Evolutionary conservation across 106 monocot genomes (phyloP).

Genomic region (Hemerocallis citrina): DNA sequence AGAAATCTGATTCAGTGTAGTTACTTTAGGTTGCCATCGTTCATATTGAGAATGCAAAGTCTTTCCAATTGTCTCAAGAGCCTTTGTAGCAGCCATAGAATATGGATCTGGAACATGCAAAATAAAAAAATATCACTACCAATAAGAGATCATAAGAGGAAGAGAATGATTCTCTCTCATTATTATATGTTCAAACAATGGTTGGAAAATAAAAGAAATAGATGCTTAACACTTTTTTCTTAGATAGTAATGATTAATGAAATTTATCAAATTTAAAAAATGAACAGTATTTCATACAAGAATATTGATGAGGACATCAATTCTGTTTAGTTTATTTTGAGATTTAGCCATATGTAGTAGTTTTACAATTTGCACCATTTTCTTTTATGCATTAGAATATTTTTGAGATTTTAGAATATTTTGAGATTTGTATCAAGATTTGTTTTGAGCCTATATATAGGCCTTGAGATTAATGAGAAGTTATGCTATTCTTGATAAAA

Average conservation of each 20-base stretch:
- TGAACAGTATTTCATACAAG: too few relatives aligned
- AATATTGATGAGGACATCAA: too few relatives aligned
- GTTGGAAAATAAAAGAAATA: neutral
- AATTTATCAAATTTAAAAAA: slow-evolving; percentile 1
- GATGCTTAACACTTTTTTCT: neutral
- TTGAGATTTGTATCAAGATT: too few relatives aligned
- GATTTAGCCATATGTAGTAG: too few relatives aligned
- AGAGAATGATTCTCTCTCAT: neutral
- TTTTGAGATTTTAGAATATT: too few relatives aligned
- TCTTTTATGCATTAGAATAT: too few relatives aligned
- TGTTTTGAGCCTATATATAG: too few relatives aligned
- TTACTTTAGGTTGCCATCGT: slow-evolving; percentile 90
- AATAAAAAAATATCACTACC: neutral
- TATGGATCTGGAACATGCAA: slow-evolving; percentile 65
- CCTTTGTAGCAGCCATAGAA: slow-evolving; percentile 77
- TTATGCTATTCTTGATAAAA: too few relatives aligned
- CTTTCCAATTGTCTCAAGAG: slow-evolving; percentile 87
- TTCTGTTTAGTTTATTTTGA: too few relatives aligned
- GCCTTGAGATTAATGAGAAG: too few relatives aligned
- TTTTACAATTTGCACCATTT: too few relatives aligned
- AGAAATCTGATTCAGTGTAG: neutral
- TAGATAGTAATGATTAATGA: neutral
- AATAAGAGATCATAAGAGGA: neutral
- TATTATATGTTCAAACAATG: neutral
- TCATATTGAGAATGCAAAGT: slow-evolving; percentile 90